Evolutionary conservation across 2,329 filamentous ascomycete genomes (phyloP).

Genomic region (Akanthomyces dipterigenus): DNA sequence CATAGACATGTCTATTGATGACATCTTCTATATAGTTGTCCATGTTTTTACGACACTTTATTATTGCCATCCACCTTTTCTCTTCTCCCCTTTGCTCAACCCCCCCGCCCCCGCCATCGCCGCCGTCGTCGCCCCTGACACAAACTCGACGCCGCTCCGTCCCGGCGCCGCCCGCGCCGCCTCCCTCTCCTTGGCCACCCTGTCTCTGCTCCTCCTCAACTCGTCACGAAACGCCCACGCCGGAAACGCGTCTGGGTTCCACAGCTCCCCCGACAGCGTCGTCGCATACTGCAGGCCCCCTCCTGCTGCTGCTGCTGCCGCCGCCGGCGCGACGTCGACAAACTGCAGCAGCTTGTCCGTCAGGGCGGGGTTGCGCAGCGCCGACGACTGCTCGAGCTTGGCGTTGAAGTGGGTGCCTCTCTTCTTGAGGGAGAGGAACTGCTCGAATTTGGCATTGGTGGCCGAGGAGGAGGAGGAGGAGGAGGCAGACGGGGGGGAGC

Average conservation of each 20-base stretch:
- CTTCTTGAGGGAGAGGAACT: constrained; percentile 71
- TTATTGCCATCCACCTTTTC: constrained; percentile 22
- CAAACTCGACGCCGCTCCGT: constrained; percentile 43
- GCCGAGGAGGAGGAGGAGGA: constrained; percentile 60
- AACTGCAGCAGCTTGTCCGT: constrained; percentile 68
- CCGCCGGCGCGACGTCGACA: constrained; percentile 33
- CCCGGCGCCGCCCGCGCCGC: constrained; percentile 36
- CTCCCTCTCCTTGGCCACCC: constrained; percentile 37
- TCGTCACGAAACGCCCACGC: constrained; percentile 45
- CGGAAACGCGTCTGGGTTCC: constrained; percentile 52
- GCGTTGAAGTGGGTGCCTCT: constrained; percentile 73
- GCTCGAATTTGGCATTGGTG: constrained; percentile 56
- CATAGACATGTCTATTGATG: too few species aligned
- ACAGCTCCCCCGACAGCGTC: constrained; percentile 48
- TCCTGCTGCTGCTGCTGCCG: constrained; percentile 27
- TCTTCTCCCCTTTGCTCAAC: constrained; percentile 24
- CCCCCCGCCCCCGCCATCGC: constrained; percentile 14
- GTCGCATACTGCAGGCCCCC: constrained; percentile 57
- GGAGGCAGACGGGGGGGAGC: constrained; percentile 58
- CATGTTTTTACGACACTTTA: too few species aligned
- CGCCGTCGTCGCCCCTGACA: constrained; percentile 19
- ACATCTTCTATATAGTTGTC: too few species aligned
- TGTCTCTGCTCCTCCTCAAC: constrained; percentile 43
- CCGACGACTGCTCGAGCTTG: constrained; percentile 58
- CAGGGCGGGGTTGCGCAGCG: constrained; percentile 65